Percentiles rank a stretch among this genome's conserved stretches.
These are phyloP conservation scores for Magnaporthiopsis rhizophila DNA, from an alignment of 2,329 filamentous ascomycete genomes.

Conservation along the genomic window DNA sequence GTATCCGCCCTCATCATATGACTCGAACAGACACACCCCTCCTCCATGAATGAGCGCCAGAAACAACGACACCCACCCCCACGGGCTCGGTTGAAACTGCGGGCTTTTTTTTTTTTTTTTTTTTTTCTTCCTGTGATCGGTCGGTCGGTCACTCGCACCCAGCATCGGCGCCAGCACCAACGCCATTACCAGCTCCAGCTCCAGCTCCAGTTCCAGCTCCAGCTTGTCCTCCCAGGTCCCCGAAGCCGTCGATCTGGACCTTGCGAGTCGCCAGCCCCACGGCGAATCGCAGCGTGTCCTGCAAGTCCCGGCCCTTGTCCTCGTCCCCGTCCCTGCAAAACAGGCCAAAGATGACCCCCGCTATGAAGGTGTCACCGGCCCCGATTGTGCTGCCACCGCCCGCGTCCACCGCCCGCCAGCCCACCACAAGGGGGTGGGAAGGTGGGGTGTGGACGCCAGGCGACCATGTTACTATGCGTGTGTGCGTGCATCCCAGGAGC, in stretches of 20 bases:
- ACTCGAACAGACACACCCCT: background rate
- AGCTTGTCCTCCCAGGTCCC: slow-evolving; percentile 29
- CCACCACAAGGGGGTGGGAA: too few species aligned
- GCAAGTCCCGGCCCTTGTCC: slow-evolving; percentile 35
- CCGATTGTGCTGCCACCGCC: slow-evolving; percentile 50
- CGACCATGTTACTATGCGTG: background rate
- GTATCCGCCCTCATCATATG: slow-evolving; percentile 2
- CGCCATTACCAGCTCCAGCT: too few species aligned
- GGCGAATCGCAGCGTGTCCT: slow-evolving; percentile 48
- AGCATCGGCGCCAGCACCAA: too few species aligned
- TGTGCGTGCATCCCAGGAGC: background rate
- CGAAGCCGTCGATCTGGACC: slow-evolving; percentile 59
- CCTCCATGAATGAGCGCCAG: too few species aligned
- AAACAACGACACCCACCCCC: too few species aligned
- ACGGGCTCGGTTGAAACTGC: background rate
- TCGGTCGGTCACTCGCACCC: background rate
- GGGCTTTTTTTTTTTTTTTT: background rate
- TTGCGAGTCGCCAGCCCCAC: slow-evolving; percentile 61
- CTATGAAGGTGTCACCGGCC: slow-evolving; percentile 69
- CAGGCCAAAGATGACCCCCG: slow-evolving; percentile 59
- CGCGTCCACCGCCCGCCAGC: background rate
- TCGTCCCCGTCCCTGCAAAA: slow-evolving; percentile 31
- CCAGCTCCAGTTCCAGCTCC: too few species aligned
- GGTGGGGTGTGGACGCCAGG: background rate
- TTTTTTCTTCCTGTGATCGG: too few species aligned